Percentiles rank a stretch among this genome's conserved stretches.
Evolutionary conservation across 352 stramenopile genomes (phyloP).

Genomic region (Globisporangium splendens): DNA sequence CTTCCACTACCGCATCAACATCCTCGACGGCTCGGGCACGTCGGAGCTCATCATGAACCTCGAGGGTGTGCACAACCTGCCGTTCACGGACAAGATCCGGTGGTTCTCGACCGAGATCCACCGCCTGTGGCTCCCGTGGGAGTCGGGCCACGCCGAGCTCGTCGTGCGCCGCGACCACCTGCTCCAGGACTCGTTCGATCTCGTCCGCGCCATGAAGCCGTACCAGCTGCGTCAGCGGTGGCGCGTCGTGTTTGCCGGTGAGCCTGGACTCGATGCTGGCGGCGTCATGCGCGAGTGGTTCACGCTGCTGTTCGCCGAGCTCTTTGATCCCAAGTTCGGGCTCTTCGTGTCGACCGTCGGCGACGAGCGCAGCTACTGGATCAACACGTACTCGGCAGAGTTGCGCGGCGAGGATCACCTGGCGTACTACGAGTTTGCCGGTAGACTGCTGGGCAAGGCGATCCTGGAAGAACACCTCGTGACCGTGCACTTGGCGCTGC

Average conservation of each 20-base stretch:
- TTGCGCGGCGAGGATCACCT: conserved; percentile 50
- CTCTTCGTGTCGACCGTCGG: conserved; percentile 73
- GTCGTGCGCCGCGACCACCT: conserved; percentile 77
- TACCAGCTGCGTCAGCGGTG: conserved; percentile 82
- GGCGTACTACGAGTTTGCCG: conserved; percentile 76
- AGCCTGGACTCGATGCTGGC: conserved; percentile 83
- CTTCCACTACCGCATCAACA: conserved; percentile 83
- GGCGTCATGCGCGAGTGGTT: conserved; percentile 91
- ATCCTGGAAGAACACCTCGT: conserved; percentile 84
- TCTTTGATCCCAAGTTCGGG: conserved; percentile 79
- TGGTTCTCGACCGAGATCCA: conserved; percentile 86
- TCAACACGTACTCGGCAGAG: conserved; percentile 71
- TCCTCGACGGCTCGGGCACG: conserved; percentile 57
- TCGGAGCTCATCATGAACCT: conserved; percentile 86
- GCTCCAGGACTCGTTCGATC: conserved; percentile 83
- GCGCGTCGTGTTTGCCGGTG: conserved; percentile 83
- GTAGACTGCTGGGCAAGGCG: conserved; percentile 82
- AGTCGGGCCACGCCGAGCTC: conserved; percentile 75
- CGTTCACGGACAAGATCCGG: conserved; percentile 72
- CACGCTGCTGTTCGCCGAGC: conserved; percentile 69
- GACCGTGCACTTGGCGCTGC: conserved; percentile 71
- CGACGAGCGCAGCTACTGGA: conserved; percentile 81
- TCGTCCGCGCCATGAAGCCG: conserved; percentile 74
- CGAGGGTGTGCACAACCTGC: conserved; percentile 72
- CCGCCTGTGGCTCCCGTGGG: conserved; percentile 78